Conservation (phyloP, 495 filamentous ascomycete genomes). For the Bacidia gigantensis region DNA sequence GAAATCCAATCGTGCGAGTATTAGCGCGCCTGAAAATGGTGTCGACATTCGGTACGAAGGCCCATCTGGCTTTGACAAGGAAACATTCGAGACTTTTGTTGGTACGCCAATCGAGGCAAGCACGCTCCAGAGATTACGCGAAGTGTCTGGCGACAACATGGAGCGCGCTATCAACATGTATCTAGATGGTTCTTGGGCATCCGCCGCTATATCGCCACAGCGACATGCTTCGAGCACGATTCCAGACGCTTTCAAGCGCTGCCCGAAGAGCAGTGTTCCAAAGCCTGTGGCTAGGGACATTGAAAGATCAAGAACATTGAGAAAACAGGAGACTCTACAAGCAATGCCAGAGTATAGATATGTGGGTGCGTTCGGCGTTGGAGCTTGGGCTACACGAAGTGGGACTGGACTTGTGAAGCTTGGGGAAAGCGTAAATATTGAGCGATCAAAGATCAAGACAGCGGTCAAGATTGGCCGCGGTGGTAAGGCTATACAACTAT, state of each 20-base stretch:
- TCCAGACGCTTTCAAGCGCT: constrained; percentile 5
- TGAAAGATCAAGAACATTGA: background rate
- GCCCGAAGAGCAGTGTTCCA: constrained; percentile 1
- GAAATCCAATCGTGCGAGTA: constrained; percentile 8
- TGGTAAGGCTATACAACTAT: constrained; percentile 32
- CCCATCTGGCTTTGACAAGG: constrained; percentile 45
- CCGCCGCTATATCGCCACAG: constrained; percentile 11
- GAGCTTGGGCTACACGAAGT: constrained; percentile 83
- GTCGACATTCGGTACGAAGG: background rate
- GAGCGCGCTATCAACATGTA: constrained; percentile 72
- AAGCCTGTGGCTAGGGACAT: background rate
- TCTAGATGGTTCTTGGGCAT: constrained; percentile 87
- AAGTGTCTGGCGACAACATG: constrained; percentile 47
- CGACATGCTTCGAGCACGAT: constrained; percentile 8
- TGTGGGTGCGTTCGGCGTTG: constrained; percentile 82
- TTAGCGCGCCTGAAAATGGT: background rate
- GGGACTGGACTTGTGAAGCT: constrained; percentile 59
- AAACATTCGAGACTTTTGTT: constrained; percentile 55
- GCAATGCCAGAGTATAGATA: constrained; percentile 55
- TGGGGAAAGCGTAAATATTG: constrained; percentile 68
- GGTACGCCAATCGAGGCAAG: constrained; percentile 46
- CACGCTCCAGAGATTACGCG: constrained; percentile 36
- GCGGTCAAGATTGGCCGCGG: constrained; percentile 37
- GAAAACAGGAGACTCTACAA: constrained; percentile 3
- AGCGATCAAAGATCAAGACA: constrained; percentile 63